These are phyloP conservation scores for Huiozyma sinensis DNA, from an alignment of 805 yeast species.

Conservation along the genomic window DNA sequence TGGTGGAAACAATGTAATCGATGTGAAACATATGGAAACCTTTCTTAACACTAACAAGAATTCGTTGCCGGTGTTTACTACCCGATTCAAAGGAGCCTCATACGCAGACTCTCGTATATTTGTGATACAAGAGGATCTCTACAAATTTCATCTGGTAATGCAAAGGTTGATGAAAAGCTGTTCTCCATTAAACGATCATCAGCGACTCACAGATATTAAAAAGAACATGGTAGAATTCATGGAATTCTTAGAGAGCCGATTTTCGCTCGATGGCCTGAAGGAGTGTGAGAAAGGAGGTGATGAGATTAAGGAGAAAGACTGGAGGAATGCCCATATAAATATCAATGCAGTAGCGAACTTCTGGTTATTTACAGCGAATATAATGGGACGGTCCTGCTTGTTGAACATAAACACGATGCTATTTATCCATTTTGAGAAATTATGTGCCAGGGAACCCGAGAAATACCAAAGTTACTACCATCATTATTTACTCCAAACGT, in stretches of 20 bases:
- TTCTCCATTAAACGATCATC: slow-evolving; percentile 1
- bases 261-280: slow-evolving; percentile 6
- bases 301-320: background rate
- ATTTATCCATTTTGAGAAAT: slow-evolving; percentile 10
- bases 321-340: slow-evolving; percentile 8
- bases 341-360: slow-evolving; percentile 3
- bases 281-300: background rate
- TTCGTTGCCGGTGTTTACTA: background rate
- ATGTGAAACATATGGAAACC: slow-evolving; percentile 5
- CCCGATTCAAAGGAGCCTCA: background rate
- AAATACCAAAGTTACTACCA: slow-evolving; percentile 6
- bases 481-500: slow-evolving; percentile 3
- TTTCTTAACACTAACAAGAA: slow-evolving; percentile 2
- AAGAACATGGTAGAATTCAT: slow-evolving; percentile 5
- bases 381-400: slow-evolving; percentile 7
- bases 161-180: slow-evolving; percentile 5
- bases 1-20: slow-evolving; percentile 4
- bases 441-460: slow-evolving; percentile 1
- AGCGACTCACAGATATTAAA: slow-evolving; percentile 4
- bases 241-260: slow-evolving; percentile 6
- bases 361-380: slow-evolving; percentile 8
- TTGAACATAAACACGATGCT: slow-evolving; percentile 7
- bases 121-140: slow-evolving; percentile 8
- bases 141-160: slow-evolving; percentile 9
- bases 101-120: slow-evolving; percentile 5